These are phyloP conservation scores for Rubroboletus satanas DNA, from an alignment of 768 basidiomycete genomes.

Conservation along the genomic window DNA sequence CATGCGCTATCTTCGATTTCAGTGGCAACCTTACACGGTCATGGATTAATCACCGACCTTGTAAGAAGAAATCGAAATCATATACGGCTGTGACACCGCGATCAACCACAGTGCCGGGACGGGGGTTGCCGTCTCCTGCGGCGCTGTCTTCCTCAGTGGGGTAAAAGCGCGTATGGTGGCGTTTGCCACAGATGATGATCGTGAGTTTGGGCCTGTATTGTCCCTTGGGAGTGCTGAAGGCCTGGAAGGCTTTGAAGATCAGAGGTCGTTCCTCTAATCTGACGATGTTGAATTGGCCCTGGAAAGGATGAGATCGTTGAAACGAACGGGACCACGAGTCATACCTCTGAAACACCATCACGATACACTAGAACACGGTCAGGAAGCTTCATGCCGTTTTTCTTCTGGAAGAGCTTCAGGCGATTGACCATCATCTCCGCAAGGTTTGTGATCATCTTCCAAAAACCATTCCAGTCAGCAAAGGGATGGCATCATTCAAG, in stretches of 20 bases:
- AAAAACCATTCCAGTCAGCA: not conserved
- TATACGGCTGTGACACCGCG: conserved; percentile 52
- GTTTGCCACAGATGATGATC: conserved; percentile 54
- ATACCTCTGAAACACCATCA: conserved; percentile 79
- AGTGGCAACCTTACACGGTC: not conserved
- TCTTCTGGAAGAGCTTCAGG: conserved; percentile 37
- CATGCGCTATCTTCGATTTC: conserved; percentile 31
- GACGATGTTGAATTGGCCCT: conserved; percentile 50
- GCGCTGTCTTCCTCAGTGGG: conserved; percentile 43
- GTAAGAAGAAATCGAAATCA: conserved; percentile 54
- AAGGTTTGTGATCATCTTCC: conserved; percentile 48
- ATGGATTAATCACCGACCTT: conserved; percentile 31
- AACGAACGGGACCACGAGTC: conserved; percentile 1
- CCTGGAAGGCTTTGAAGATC: conserved; percentile 40
- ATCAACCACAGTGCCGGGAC: conserved; percentile 53
- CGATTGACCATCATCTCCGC: conserved; percentile 47
- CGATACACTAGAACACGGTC: conserved; percentile 50
- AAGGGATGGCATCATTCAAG: not conserved
- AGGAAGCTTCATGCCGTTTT: conserved; percentile 37
- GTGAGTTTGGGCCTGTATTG: conserved; percentile 46
- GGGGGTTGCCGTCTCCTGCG: conserved; percentile 47
- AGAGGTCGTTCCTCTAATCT: conserved; percentile 41
- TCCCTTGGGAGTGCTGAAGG: conserved; percentile 34
- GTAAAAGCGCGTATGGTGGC: conserved; percentile 56
- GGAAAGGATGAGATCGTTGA: conserved; percentile 10